Percentiles rank a stretch among this genome's conserved stretches.
phyloP scores from a whole-genome alignment of 2,329 filamentous ascomycete genomes.

The Kalmusia sp. region DNA sequence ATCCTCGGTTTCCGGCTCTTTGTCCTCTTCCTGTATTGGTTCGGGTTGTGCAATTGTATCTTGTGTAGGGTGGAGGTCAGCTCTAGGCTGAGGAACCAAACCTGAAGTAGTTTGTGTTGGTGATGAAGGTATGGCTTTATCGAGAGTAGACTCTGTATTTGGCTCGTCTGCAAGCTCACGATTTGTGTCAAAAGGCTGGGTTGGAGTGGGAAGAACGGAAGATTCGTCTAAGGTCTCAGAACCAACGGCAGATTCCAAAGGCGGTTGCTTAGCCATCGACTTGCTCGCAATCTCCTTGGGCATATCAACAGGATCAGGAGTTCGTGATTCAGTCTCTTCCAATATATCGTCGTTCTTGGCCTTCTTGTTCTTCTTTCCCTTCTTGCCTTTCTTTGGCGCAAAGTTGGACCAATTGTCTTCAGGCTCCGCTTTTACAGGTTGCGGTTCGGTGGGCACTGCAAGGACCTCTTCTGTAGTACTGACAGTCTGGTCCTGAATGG shows the following conservation, averaged over 20 bases:
- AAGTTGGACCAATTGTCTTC: slow-evolving; percentile 22
- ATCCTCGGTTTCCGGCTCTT: slow-evolving; percentile 9
- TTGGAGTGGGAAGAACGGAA: background rate
- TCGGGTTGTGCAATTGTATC: slow-evolving; percentile 2
- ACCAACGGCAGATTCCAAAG: background rate
- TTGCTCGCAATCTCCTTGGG: slow-evolving; percentile 1
- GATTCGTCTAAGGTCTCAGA: background rate
- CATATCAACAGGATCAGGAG: background rate
- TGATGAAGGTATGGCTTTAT: background rate
- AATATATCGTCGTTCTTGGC: slow-evolving; percentile 20
- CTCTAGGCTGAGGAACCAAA: background rate
- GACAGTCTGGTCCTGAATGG: background rate
- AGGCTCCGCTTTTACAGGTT: slow-evolving; percentile 11
- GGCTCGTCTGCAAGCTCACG: slow-evolving; percentile 8
- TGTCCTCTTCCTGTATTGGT: slow-evolving; percentile 1
- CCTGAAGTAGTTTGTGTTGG: background rate
- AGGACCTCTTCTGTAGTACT: slow-evolving; percentile 6
- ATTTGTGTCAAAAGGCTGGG: slow-evolving; percentile 6
- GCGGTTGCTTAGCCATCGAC: background rate
- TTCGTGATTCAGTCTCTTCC: slow-evolving; percentile 8
- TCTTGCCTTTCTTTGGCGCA: slow-evolving; percentile 30
- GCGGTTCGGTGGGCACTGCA: slow-evolving; percentile 9
- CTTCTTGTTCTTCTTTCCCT: slow-evolving; percentile 37
- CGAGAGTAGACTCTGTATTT: background rate
- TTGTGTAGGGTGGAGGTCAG: background rate